These are phyloP conservation scores for Mycena galopus DNA, from an alignment of 768 basidiomycete genomes.

Conservation along the genomic window DNA sequence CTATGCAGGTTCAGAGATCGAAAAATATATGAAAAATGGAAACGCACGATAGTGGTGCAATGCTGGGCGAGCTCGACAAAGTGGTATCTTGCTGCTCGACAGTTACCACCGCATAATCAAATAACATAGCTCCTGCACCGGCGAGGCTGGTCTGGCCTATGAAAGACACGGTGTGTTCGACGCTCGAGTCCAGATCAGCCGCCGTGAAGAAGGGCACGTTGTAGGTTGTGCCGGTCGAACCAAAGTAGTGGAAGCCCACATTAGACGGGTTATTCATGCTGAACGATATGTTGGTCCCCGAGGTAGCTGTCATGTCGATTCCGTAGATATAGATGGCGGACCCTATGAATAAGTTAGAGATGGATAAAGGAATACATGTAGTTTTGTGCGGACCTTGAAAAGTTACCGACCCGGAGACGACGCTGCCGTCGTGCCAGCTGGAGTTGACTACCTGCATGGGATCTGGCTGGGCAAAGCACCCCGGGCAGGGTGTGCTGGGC, in stretches of 20 bases:
- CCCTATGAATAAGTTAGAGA: constrained; percentile 2
- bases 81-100: constrained; percentile 7
- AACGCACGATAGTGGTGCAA: constrained; percentile 6
- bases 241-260: constrained; percentile 4
- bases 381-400: constrained; percentile 22
- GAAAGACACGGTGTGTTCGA: constrained; percentile 20
- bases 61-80: neutral
- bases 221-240: neutral
- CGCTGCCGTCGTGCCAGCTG: constrained; percentile 22
- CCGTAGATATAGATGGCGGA: constrained; percentile 27
- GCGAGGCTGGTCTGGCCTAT: neutral
- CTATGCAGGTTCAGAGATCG: constrained; percentile 2
- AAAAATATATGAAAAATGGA: neutral
- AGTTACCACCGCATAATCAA: constrained; percentile 24
- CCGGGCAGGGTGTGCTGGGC: constrained; percentile 7
- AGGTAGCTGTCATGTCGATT: constrained; percentile 6
- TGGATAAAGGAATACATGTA: neutral
- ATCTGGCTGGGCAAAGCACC: constrained; percentile 13
- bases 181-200: constrained; percentile 16
- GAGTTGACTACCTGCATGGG: neutral
- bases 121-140: constrained; percentile 14
- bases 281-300: constrained; percentile 17
- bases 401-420: constrained; percentile 10
- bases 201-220: constrained; percentile 24
- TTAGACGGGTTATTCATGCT: neutral